A percentile compares a stretch with the other conserved stretches of the same genome.
These are phyloP conservation scores for Mortierella sp. DNA, from an alignment of 371 early-diverging fungal genomes.

Conservation along the genomic window DNA sequence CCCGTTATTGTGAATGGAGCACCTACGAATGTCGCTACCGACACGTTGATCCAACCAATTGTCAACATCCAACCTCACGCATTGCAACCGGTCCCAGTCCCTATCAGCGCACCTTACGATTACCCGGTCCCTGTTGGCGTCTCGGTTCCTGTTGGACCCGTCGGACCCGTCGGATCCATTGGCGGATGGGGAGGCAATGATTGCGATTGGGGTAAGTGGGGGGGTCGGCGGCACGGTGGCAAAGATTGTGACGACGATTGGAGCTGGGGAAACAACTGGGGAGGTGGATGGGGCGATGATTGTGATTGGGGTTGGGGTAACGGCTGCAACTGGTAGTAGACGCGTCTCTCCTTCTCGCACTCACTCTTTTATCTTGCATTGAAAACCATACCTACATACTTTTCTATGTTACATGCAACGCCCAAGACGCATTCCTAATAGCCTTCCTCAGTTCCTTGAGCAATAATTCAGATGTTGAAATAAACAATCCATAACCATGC, in stretches of 20 bases:
- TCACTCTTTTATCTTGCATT: not conserved
- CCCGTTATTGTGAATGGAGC: conserved; percentile 5
- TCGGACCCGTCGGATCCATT: not conserved
- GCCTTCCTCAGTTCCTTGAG: not conserved
- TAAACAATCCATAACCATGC: not conserved
- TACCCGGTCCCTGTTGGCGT: conserved; percentile 49
- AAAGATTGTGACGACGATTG: not conserved
- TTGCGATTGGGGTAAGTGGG: not conserved
- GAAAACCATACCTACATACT: not conserved
- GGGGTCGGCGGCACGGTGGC: not conserved
- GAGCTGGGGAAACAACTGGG: not conserved
- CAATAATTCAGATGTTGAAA: not conserved
- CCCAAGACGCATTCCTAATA: not conserved
- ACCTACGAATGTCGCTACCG: conserved; percentile 20
- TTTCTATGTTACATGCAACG: not conserved
- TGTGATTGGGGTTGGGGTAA: conserved; percentile 5
- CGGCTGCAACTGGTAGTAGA: not conserved
- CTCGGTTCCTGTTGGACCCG: conserved; percentile 14
- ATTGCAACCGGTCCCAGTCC: conserved; percentile 34
- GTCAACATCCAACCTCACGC: conserved; percentile 47
- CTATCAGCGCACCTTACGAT: conserved; percentile 33
- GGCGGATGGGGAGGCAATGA: not conserved
- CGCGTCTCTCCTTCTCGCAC: not conserved
- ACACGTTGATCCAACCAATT: conserved; percentile 45
- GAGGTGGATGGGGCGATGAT: conserved; percentile 6